Conservation (phyloP, 179 eudicot genomes). For the Drosera spatulata region DNA sequence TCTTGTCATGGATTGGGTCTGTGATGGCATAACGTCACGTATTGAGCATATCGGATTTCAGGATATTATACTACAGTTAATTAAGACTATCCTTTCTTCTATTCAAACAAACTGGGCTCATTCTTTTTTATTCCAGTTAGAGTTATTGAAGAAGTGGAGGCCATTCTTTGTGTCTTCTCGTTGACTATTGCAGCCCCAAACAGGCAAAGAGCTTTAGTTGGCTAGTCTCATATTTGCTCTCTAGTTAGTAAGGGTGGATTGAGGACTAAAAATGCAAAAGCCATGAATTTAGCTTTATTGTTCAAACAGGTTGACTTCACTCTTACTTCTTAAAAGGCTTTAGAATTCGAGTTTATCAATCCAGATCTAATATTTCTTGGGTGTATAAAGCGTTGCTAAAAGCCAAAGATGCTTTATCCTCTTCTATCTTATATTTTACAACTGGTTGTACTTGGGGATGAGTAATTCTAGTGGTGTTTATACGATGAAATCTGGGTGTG, state of each 20-base stretch:
- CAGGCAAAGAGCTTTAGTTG: neutral
- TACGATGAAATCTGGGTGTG: no score
- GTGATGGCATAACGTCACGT: no score
- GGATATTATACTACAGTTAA: no score
- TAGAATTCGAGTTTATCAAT: no score
- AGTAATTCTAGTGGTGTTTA: no score
- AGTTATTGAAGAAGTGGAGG: neutral
- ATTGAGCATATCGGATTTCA: no score
- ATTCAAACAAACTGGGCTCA: neutral
- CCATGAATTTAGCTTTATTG: neutral
- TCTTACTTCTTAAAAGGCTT: neutral
- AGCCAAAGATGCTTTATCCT: no score
- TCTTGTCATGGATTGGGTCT: no score
- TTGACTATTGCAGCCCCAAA: neutral
- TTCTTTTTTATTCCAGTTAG: neutral
- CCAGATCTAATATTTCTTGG: no score
- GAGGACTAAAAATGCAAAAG: neutral
- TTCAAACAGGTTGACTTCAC: neutral
- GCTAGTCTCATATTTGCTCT: neutral
- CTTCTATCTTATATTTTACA: no score
- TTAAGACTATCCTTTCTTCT: neutral
- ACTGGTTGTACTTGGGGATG: no score
- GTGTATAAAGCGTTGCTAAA: no score
- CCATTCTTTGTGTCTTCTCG: neutral
- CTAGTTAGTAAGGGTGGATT: neutral